phyloP scores from a whole-genome alignment of 1,284 basidiomycete genomes.

The Apiotrichum sp. region DNA sequence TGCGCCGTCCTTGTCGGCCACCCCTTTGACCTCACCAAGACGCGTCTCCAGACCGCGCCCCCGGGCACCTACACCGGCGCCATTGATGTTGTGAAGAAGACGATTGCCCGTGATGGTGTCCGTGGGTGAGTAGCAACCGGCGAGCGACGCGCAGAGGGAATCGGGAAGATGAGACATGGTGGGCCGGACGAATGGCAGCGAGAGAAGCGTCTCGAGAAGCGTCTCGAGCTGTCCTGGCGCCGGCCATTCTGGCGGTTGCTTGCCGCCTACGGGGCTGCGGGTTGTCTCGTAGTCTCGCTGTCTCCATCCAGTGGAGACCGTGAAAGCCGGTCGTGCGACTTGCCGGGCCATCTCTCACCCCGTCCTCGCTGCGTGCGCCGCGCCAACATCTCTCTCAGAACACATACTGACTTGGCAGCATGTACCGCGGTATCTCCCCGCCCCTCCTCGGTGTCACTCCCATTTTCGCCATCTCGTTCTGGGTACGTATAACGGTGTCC shows the following conservation, averaged over 20 bases:
- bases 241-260: too few species aligned
- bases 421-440: slow-evolving; percentile 96
- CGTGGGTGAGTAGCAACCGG: slow-evolving; percentile 59
- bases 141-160: too few species aligned
- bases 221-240: too few species aligned
- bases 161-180: too few species aligned
- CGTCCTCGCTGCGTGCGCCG: background rate
- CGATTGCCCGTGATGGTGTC: slow-evolving; percentile 79
- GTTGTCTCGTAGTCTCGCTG: too few species aligned
- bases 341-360: background rate
- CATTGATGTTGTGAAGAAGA: slow-evolving; percentile 87
- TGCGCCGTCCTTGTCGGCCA: slow-evolving; percentile 61
- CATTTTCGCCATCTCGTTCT: slow-evolving; percentile 97
- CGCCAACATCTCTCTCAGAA: background rate
- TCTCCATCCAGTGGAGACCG: too few species aligned
- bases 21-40: slow-evolving; percentile 96
- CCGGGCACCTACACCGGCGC: slow-evolving; percentile 88
- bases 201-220: too few species aligned
- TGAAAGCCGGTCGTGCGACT: too few species aligned
- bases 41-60: slow-evolving; percentile 85
- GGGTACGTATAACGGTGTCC: slow-evolving; percentile 55
- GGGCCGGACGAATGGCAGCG: too few species aligned
- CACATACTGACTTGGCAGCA: slow-evolving; percentile 48
- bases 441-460: slow-evolving; percentile 95
- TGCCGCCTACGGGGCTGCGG: too few species aligned